phyloP scores from a whole-genome alignment of 106 monocot genomes.

The Dioscorea zingiberensis region DNA sequence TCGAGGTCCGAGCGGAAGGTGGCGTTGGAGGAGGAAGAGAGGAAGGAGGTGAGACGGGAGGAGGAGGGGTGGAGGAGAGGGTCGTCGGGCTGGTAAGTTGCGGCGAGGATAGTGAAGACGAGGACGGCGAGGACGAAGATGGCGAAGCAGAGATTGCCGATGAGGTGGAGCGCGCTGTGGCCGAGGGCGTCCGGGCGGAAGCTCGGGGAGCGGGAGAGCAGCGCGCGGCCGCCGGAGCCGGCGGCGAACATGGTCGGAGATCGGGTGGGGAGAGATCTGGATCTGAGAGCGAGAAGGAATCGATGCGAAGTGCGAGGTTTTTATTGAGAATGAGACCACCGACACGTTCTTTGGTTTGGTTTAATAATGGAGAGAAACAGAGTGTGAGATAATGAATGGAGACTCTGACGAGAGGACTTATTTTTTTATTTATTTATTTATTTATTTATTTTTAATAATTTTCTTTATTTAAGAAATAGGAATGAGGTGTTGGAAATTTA shows the following conservation, averaged over 20 bases:
- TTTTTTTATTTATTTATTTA: too few species aligned
- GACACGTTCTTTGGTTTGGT: background rate
- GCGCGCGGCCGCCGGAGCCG: background rate
- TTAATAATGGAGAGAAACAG: too few species aligned
- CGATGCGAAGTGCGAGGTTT: background rate
- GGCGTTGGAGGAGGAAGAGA: slow-evolving; percentile 61
- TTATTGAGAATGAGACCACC: too few species aligned
- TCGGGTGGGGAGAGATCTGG: background rate
- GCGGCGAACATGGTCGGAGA: background rate
- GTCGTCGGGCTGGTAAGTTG: slow-evolving; percentile 68
- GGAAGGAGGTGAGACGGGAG: slow-evolving; percentile 38
- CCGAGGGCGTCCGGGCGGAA: slow-evolving; percentile 51
- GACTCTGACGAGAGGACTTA: too few species aligned
- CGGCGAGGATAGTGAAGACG: slow-evolving; percentile 64
- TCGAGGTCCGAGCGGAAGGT: slow-evolving; percentile 46
- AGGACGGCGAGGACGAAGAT: slow-evolving; percentile 61
- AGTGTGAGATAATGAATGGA: too few species aligned
- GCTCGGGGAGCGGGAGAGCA: slow-evolving; percentile 12
- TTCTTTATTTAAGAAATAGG: too few species aligned
- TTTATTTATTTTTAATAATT: too few species aligned
- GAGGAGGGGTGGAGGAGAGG: slow-evolving; percentile 52
- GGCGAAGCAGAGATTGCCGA: slow-evolving; percentile 69
- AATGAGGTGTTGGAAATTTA: too few species aligned
- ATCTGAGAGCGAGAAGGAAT: background rate
- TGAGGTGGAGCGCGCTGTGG: slow-evolving; percentile 32